phyloP scores from a whole-genome alignment of 495 filamentous ascomycete genomes.

The Xylaria grammica region DNA sequence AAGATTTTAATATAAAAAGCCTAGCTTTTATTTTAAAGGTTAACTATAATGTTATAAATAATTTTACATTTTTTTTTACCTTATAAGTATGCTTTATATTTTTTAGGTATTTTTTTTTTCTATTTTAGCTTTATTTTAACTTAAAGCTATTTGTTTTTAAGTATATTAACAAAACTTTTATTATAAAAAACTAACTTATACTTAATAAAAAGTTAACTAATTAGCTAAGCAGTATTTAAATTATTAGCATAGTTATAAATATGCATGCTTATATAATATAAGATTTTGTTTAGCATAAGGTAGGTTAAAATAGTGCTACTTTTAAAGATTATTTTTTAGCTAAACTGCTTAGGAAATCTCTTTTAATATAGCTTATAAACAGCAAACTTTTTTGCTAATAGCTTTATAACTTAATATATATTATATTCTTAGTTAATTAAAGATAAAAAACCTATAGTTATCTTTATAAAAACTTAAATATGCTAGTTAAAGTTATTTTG shows the following conservation, averaged over 20 bases:
- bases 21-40: neutral
- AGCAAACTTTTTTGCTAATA: neutral
- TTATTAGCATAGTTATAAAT: neutral
- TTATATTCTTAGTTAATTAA: neutral
- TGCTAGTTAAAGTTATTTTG: neutral
- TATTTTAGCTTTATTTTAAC: conserved; percentile 1
- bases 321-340: neutral
- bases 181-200: too few relatives aligned
- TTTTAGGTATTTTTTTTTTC: conserved; percentile 13
- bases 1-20: too few relatives aligned
- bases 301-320: too few relatives aligned
- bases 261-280: neutral
- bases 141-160: conserved; percentile 7
- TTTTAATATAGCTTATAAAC: conserved; percentile 4
- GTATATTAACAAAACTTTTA: neutral
- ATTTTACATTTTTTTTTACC: neutral
- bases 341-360: neutral
- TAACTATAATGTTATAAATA: conserved; percentile 9
- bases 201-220: neutral
- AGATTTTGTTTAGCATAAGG: neutral
- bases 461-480: neutral
- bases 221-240: neutral
- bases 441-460: neutral
- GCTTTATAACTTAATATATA: neutral
- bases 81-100: conserved; percentile 3